Evolutionary conservation across 1,284 basidiomycete genomes (phyloP), one percentile per base, ranked within the genome.

Genomic region (Tetrapyrgos nigripes): DNA sequence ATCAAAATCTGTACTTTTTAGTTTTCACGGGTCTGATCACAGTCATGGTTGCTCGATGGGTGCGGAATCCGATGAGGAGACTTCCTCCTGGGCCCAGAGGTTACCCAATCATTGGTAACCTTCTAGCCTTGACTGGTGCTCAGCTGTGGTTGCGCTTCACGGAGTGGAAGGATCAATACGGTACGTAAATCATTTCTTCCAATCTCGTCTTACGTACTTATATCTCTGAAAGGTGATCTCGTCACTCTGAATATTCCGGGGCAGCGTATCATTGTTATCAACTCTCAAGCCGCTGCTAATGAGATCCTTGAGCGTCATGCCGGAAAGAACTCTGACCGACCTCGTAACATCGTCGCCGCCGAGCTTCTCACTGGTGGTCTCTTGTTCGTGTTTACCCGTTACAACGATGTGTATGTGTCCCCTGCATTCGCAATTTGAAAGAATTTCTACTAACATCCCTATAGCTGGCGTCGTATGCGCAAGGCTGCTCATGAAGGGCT

Each of bases 301-400:
- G 57, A 59, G 14, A 51, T 59, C 29, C 52, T 54, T n/a, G 57
- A 59, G 21, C 44, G 57, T 35, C 57, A 46, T 13, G 43, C 57
- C 9, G 24, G 24, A 10, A 55, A 49, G 21, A 49, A 55, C 24
- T 55, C 54, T 35, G 53, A 45, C 53, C 33, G 51, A 21, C 56
- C 74, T 13, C 54, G 54, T 23, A 57, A 60, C 44, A 59, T 60
- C 19, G 60, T 64, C 19, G 55, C 58, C 35, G 48, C 27, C 13
- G 40, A 45, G 17, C 27, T 64, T 21, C 35, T 64, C 19, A 64
- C 62, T 19, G 62, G 60, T 28, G 59, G 60, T 26, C 27, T 64
- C 14, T 50, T 57, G 6, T 64, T 61, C 33, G 60, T 57, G 2
- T 64, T 64, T 37, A 24, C 60, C 6, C 54, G 53, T 24, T 45